Evolutionary conservation across 345 rosid genomes (phyloP).

Genomic region (Sisymbrium altissimum): DNA sequence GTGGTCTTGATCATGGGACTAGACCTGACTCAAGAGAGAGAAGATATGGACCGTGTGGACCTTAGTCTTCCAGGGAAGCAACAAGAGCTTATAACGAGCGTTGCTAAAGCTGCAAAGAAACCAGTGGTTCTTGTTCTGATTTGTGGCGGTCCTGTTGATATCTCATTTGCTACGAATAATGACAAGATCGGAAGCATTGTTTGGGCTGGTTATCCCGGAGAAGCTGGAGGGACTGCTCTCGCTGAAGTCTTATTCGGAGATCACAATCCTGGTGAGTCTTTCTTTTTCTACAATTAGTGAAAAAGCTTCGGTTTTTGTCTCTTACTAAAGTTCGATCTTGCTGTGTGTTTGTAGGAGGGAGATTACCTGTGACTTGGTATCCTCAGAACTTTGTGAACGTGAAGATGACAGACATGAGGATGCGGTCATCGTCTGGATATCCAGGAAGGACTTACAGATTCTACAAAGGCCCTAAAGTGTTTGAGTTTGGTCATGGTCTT

Average conservation of each 20-base stretch:
- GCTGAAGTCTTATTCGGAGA: constrained; percentile 88
- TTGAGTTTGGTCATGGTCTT: constrained; percentile 69
- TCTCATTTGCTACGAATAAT: constrained; percentile 58
- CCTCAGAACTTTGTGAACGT: constrained; percentile 60
- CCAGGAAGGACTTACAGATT: constrained; percentile 92
- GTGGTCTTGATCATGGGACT: constrained; percentile 86
- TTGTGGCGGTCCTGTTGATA: constrained; percentile 82
- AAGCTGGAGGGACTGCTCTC: constrained; percentile 76
- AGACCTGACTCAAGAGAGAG: constrained; percentile 74
- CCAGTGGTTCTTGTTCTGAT: constrained; percentile 70
- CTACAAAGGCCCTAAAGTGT: constrained; percentile 62
- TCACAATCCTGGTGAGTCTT: constrained; percentile 72
- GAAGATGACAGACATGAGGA: constrained; percentile 87
- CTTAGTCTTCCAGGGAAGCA: constrained; percentile 78
- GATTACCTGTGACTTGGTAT: constrained; percentile 88
- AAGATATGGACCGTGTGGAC: constrained; percentile 63
- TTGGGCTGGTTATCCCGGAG: constrained; percentile 98
- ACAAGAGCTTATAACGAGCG: constrained; percentile 51
- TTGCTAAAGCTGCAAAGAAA: constrained; percentile 62
- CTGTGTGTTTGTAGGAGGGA: constrained; percentile 56
- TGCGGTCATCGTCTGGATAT: constrained; percentile 67
- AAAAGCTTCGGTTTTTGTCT: neutral
- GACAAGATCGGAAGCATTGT: constrained; percentile 62
- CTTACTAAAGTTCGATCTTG: neutral
- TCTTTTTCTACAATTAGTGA: neutral